Evolutionary conservation across 2,329 filamentous ascomycete genomes (phyloP).

Genomic region (Geosmithia putterillii): DNA sequence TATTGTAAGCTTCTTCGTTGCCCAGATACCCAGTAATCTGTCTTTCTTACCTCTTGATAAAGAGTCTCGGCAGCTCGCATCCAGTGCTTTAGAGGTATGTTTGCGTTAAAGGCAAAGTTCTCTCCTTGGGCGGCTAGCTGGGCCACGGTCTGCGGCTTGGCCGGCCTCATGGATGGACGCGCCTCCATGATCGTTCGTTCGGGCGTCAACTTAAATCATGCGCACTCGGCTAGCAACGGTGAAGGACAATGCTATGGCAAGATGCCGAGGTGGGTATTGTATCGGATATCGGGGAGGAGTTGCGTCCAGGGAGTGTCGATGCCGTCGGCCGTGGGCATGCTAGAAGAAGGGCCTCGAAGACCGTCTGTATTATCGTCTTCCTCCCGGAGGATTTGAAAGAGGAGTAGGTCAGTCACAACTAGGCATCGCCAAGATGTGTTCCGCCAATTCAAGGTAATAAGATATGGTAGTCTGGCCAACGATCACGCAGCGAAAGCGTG

Average conservation of each 20-base stretch:
- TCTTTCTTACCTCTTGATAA: conserved; percentile 55
- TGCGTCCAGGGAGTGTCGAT: background rate
- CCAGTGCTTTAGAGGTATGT: conserved; percentile 71
- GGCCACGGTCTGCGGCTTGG: conserved; percentile 54
- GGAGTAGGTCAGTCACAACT: too few species aligned
- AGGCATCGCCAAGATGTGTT: too few species aligned
- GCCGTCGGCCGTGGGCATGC: background rate
- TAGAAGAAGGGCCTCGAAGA: background rate
- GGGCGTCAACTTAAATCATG: background rate
- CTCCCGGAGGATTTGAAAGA: too few species aligned
- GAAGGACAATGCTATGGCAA: background rate
- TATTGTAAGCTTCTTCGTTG: background rate
- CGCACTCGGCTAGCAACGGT: background rate
- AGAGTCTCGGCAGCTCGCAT: conserved; percentile 68
- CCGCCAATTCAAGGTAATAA: too few species aligned
- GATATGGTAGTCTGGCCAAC: background rate
- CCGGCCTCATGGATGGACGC: conserved; percentile 16
- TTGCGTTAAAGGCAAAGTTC: conserved; percentile 69
- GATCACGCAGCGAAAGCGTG: background rate
- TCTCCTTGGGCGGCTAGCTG: conserved; percentile 67
- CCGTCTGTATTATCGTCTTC: background rate
- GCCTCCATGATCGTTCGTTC: background rate
- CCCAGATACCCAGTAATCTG: background rate
- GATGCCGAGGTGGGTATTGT: background rate
- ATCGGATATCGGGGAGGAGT: background rate